Evolutionary conservation across 495 filamentous ascomycete species (phyloP), one percentile per base, ranked within the genome.

Genomic region (Podospora appendiculata): DNA sequence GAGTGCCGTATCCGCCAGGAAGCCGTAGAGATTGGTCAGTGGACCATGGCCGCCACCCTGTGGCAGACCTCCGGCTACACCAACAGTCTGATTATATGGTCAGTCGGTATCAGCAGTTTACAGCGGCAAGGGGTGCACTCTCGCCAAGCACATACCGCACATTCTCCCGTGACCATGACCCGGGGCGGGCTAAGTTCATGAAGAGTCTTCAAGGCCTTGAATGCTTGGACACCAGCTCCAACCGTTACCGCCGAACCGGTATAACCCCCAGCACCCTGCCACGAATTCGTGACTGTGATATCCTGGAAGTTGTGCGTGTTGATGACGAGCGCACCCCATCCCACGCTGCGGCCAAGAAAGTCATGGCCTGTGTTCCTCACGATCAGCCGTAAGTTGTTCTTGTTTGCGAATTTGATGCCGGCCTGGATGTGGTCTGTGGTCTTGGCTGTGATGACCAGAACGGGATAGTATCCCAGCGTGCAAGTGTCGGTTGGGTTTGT

Each of bases 331-430:
- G 79, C 68, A 32, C 82, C 80, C 50, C 74, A 76, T 50, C 82
- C 83, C 11, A 76, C 75, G 6, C 77, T 80, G 45, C 78, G 77
- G 47, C 81, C 80, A 40, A 72, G 70, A 64, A 78, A 72, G 51
- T 79, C 79, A 49, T 83, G 80, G 9, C 84, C 84, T 0, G 83
- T 86, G 59, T 85, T 86, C n/a, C 80, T 73, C 38, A 88, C 69
- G 19, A 86, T 68, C 10, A 87, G 57, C 18, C 83, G 77, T 42
- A 88, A 71, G 54, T 80, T 81, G 50, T 80, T 70, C 35, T 74
- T 46, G 0, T 67, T 64, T 9, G 79, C 79, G 45, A 84, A 85
- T 17, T 69, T 64, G n/a, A 86, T 58, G 5, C 72, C 78, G 3
- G 65, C 65, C 40, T 69, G 68, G 47, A 79, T 66, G 47, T 85